Evolutionary conservation across 768 basidiomycete species (phyloP).

Genomic region (Leccinum truebloodii): DNA sequence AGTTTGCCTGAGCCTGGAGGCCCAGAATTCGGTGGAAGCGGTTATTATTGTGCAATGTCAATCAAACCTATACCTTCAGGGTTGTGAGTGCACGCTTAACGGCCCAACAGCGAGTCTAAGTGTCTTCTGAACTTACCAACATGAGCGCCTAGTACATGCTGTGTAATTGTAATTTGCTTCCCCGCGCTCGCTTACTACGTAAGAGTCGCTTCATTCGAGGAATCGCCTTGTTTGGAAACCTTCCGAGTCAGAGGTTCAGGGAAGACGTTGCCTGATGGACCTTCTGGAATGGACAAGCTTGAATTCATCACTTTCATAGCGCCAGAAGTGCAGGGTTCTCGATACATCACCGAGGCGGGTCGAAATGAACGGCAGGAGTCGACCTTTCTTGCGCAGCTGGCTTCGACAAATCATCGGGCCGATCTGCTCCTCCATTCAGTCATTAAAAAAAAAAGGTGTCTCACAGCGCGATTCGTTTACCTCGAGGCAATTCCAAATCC

Average conservation of each 20-base stretch:
- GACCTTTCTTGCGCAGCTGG: not conserved
- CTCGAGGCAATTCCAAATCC: not conserved
- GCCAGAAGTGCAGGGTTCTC: not conserved
- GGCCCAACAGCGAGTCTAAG: not conserved
- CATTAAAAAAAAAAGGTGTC: not conserved
- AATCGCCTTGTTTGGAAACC: not conserved
- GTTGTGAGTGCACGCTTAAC: not conserved
- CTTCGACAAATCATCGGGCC: not conserved
- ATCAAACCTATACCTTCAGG: not conserved
- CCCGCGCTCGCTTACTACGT: not conserved
- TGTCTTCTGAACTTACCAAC: not conserved
- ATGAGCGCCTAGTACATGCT: not conserved
- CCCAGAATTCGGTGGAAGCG: not conserved
- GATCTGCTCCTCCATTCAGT: not conserved
- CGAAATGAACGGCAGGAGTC: not conserved
- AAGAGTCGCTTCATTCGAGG: not conserved
- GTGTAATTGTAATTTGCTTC: not conserved
- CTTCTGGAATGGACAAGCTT: not conserved
- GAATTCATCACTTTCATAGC: not conserved
- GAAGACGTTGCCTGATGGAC: not conserved
- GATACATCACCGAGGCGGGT: not conserved
- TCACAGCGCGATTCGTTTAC: not conserved
- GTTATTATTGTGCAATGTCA: not conserved
- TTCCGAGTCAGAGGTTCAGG: not conserved
- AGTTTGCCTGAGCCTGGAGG: too few species aligned